Conservation (phyloP, 2,329 filamentous ascomycete genomes). For the Leptodontidium sp. region DNA sequence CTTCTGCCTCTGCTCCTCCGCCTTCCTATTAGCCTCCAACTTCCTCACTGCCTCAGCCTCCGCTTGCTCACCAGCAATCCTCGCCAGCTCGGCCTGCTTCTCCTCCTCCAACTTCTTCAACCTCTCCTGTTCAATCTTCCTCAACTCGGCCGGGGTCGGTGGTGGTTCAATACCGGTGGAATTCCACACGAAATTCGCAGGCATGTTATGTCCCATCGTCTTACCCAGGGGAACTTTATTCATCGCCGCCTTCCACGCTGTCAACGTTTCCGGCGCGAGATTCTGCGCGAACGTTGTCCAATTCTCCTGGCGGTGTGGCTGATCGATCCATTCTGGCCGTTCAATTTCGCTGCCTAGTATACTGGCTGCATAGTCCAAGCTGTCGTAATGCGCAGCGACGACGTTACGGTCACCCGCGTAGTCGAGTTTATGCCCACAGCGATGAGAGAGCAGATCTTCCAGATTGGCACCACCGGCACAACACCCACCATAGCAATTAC, state of each 20-base stretch:
- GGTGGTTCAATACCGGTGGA: constrained; percentile 5
- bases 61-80: neutral
- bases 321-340: constrained; percentile 8
- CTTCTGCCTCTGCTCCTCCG: neutral
- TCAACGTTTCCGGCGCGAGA: neutral
- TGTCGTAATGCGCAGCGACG: constrained; percentile 4
- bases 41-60: neutral
- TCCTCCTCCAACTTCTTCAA: neutral
- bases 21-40: neutral
- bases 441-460: constrained; percentile 6
- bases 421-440: constrained; percentile 24
- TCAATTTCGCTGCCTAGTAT: neutral
- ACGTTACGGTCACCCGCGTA: constrained; percentile 8
- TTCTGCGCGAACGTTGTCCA: constrained; percentile 6
- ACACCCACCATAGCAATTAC: constrained; percentile 27
- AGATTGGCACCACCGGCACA: constrained; percentile 21
- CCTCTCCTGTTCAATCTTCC: constrained; percentile 1
- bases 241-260: neutral
- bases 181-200: constrained; percentile 4
- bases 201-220: constrained; percentile 16
- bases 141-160: neutral
- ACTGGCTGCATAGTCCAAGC: constrained; percentile 14
- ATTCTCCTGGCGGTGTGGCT: neutral
- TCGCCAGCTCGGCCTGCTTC: neutral
- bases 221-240: neutral